phyloP scores from a whole-genome alignment of 2,329 filamentous ascomycete species.

The Paradendryphiella salina region DNA sequence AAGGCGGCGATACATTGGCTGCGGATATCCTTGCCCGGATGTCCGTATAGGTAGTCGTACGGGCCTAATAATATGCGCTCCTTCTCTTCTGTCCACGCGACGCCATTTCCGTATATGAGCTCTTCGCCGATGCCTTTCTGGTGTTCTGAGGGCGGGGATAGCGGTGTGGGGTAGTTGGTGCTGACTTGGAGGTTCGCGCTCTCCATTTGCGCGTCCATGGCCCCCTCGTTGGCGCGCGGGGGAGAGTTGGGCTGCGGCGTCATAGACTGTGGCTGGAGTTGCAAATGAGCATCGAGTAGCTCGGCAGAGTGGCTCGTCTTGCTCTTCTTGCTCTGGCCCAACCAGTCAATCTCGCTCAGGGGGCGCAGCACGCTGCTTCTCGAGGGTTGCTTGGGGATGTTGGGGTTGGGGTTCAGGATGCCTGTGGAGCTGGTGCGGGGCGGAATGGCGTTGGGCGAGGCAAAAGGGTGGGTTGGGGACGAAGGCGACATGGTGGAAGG shows the following conservation, averaged over 20 bases:
- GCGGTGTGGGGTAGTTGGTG: constrained; percentile 36
- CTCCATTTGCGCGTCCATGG: constrained; percentile 7
- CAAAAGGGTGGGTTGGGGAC: constrained; percentile 34
- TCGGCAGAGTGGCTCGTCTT: constrained; percentile 37
- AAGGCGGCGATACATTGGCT: constrained; percentile 78
- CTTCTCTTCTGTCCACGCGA: constrained; percentile 71
- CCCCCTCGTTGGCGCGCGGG: neutral
- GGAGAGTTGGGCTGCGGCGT: constrained; percentile 3
- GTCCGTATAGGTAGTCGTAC: constrained; percentile 76
- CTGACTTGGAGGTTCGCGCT: constrained; percentile 15
- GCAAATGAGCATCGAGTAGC: constrained; percentile 12
- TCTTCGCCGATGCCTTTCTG: constrained; percentile 40
- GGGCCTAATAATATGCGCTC: constrained; percentile 77
- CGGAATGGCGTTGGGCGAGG: constrained; percentile 48
- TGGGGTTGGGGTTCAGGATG: constrained; percentile 36
- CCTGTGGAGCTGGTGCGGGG: constrained; percentile 47
- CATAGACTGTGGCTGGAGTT: constrained; percentile 18
- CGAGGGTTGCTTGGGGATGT: constrained; percentile 28
- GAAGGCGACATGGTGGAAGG: constrained; percentile 23
- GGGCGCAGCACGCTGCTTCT: constrained; percentile 41
- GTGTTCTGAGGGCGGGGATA: constrained; percentile 33
- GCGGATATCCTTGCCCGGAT: constrained; percentile 84
- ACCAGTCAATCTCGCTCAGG: constrained; percentile 47
- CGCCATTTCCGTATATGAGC: constrained; percentile 49
- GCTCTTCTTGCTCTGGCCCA: constrained; percentile 47